These are phyloP conservation scores for Kluyveromyces siamensis DNA, from an alignment of 805 yeast genomes.

Conservation along the genomic window DNA sequence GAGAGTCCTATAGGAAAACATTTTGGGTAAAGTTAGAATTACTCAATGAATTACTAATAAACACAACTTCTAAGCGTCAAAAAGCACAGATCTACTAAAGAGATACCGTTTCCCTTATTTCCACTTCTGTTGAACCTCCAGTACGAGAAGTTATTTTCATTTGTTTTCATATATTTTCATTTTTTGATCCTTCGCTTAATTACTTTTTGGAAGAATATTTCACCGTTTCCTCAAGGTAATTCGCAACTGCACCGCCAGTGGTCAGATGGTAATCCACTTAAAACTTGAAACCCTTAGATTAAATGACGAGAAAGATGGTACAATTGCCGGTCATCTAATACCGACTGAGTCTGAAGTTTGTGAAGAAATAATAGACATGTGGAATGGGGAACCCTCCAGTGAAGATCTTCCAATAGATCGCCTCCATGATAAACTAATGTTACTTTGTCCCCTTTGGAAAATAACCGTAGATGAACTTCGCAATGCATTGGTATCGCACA, in stretches of 20 bases:
- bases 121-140: too few relatives aligned
- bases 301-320: slow-evolving; percentile 12
- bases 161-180: too few relatives aligned
- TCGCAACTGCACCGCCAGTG: background rate
- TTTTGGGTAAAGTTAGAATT: background rate
- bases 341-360: slow-evolving; percentile 55
- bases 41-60: background rate
- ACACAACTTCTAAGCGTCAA: too few relatives aligned
- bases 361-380: slow-evolving; percentile 49
- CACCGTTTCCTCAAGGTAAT: too few relatives aligned
- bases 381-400: slow-evolving; percentile 59
- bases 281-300: slow-evolving; percentile 18
- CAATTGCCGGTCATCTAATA: slow-evolving; percentile 15
- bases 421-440: slow-evolving; percentile 42
- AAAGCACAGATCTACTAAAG: too few relatives aligned
- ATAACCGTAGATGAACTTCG: slow-evolving; percentile 51
- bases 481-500: slow-evolving; percentile 44
- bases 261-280: slow-evolving; percentile 9
- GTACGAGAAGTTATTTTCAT: too few relatives aligned
- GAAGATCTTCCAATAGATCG: slow-evolving; percentile 50
- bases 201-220: too few relatives aligned
- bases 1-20: background rate
- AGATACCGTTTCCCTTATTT: too few relatives aligned
- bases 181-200: too few relatives aligned
- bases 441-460: slow-evolving; percentile 51